Evolutionary conservation across 257 asterid species (phyloP), one percentile per base, ranked within the genome.

Genomic region (Voacanga thouarsii): DNA sequence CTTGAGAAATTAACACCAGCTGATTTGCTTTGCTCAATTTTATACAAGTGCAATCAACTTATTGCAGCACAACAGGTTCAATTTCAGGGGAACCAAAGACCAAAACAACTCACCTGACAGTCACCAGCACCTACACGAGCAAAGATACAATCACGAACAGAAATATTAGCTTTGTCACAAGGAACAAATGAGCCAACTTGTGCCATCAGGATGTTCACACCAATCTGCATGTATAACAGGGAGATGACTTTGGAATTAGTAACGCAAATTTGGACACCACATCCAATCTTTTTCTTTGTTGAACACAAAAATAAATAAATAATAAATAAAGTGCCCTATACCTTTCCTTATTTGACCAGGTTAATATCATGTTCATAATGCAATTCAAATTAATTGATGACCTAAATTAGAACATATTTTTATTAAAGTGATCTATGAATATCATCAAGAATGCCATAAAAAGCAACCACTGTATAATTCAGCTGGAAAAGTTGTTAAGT

Each of bases 81-180:
- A 49, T 79, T 79, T 53, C 60, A 45, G 66, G 9, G 75, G 77
- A 74, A 66, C 75, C 43, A 47, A 15, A 47, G 79, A 37, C 57
- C 12, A 45, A n/a, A 57, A 23, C 57, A 41, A 75, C 86, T 82
- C 82, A 95, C 99, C 94, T 96, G 99, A 87, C 99, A 96, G 87
- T 96, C 99, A 80, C 99, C 99, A 80, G 99, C 99, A 61, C 99
- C 99, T 70, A 96, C 98, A 77, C 98, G 98, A 82, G 99, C 99
- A 80, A 96, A 96, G 75, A 96, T 92, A 87, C 98, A 96, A 85
- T 96, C 99, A 19, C 98, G 98, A 39, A 96, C 80, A 78, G 99
- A 92, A 84, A 96, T 88, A 83, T 77, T 85, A 68, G 99, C 99
- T 79, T 80, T 88, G 82, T 89, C 92, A 82, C 99, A 96, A 50